phyloP scores from a whole-genome alignment of 176 grass and related monocot genomes.

The Carex parvula region DNA sequence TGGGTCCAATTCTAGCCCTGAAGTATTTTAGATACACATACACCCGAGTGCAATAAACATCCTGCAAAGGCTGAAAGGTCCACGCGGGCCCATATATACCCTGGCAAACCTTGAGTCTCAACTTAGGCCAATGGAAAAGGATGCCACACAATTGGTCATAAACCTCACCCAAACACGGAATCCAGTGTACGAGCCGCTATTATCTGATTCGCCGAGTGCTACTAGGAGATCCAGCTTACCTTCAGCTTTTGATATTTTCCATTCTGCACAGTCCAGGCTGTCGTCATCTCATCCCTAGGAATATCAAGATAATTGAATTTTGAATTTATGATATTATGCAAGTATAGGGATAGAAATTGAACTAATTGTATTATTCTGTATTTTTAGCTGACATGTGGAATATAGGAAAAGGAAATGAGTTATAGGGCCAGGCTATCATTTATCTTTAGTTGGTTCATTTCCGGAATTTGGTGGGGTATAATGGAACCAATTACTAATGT shows the following conservation, averaged over 20 bases:
- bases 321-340: not conserved
- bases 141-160: conserved; percentile 30
- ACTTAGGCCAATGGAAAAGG: conserved; percentile 51
- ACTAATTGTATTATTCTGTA: not conserved
- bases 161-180: conserved; percentile 40
- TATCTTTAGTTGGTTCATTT: not conserved
- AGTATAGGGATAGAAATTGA: not conserved
- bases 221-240: conserved; percentile 55
- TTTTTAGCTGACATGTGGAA: not conserved
- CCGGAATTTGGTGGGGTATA: not conserved
- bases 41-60: conserved; percentile 77
- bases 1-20: conserved; percentile 85
- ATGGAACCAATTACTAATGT: not conserved
- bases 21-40: conserved; percentile 97
- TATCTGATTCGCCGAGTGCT: conserved; percentile 57
- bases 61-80: conserved; percentile 87
- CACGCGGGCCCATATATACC: conserved; percentile 60
- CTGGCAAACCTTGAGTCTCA: conserved; percentile 73
- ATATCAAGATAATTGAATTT: conserved; percentile 52
- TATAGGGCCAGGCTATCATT: not conserved
- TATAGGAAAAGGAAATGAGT: not conserved
- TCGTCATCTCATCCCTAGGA: conserved; percentile 55
- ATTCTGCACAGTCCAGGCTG: conserved; percentile 59
- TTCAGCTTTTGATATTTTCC: conserved; percentile 78
- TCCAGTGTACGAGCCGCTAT: conserved; percentile 75